These are phyloP conservation scores for Ochromonas danica DNA, from an alignment of 108 stramenopile genomes.

Conservation along the genomic window DNA sequence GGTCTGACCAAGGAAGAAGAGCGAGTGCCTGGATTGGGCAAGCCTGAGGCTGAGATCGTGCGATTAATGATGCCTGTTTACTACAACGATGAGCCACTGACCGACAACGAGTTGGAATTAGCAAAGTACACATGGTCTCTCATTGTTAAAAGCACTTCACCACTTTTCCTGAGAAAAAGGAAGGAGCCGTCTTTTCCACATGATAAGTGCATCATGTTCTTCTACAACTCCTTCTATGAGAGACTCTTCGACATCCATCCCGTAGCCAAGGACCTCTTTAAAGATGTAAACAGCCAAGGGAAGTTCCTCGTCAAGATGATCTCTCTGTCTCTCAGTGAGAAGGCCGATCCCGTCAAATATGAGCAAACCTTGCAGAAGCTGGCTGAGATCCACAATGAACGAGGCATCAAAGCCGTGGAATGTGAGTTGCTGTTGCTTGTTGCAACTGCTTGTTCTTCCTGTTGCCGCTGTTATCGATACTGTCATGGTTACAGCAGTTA, in stretches of 20 bases:
- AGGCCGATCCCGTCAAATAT: background rate
- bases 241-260: too few relatives aligned
- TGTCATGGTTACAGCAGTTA: too few relatives aligned
- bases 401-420: constrained; percentile 22
- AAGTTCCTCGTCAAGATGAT: constrained; percentile 39
- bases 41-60: background rate
- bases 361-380: background rate
- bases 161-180: background rate
- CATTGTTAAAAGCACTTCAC: background rate
- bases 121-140: background rate
- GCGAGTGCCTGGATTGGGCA: too few relatives aligned
- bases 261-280: too few relatives aligned
- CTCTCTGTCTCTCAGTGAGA: constrained; percentile 7
- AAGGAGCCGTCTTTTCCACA: background rate
- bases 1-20: too few relatives aligned
- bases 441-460: too few relatives aligned
- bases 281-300: constrained; percentile 1
- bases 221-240: too few relatives aligned
- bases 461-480: too few relatives aligned
- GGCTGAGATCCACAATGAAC: constrained; percentile 13
- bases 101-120: background rate
- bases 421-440: too few relatives aligned
- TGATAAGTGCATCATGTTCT: background rate
- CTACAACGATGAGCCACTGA: background rate
- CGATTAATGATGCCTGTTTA: constrained; percentile 1